Evolutionary conservation across 306 rosid genomes (phyloP).

Genomic region (Lathyrus sativus): DNA sequence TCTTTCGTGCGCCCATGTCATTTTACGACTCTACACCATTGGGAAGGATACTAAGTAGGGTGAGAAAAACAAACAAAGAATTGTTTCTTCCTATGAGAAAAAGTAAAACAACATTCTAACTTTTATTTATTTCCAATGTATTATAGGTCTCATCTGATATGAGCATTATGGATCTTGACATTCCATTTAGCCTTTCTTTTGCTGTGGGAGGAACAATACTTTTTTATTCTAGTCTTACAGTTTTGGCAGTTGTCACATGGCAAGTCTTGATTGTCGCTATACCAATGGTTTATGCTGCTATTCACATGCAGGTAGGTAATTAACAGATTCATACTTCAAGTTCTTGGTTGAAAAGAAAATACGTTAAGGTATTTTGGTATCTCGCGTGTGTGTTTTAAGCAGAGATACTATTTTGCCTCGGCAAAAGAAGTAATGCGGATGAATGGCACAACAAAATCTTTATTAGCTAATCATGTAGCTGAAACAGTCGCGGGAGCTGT

Average conservation of each 20-base stretch:
- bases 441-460: conserved; percentile 70
- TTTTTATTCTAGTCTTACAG: too few species aligned
- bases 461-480: conserved; percentile 60
- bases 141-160: too few species aligned
- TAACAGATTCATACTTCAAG: neutral
- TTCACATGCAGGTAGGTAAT: conserved; percentile 64
- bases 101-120: too few species aligned
- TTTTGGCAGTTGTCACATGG: conserved; percentile 49
- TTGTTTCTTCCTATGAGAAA: too few species aligned
- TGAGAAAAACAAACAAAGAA: too few species aligned
- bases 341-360: neutral
- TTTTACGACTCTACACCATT: too few species aligned
- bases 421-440: conserved; percentile 73
- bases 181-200: too few species aligned
- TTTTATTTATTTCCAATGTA: too few species aligned
- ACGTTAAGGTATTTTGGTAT: neutral
- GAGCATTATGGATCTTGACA: too few species aligned
- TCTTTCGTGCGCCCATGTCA: too few species aligned
- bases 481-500: conserved; percentile 72
- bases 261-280: conserved; percentile 50
- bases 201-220: too few species aligned
- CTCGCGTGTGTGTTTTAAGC: neutral
- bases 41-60: too few species aligned
- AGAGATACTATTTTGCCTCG: conserved; percentile 66
- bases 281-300: conserved; percentile 47